These are phyloP conservation scores for Corymbia maculata DNA, from an alignment of 345 rosid species.

Conservation along the genomic window DNA sequence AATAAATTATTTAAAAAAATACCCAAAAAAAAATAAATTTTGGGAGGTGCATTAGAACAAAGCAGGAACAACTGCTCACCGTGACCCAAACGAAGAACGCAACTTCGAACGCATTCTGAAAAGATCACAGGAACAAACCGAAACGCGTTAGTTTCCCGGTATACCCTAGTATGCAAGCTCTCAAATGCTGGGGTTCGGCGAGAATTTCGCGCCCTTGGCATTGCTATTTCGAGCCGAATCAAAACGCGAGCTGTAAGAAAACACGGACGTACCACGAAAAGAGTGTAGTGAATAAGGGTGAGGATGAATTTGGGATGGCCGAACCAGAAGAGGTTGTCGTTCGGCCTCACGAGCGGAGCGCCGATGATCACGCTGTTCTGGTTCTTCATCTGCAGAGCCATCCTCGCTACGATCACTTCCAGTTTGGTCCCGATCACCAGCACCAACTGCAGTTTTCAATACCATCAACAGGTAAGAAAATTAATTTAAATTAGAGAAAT, in stretches of 20 bases:
- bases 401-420: constrained; percentile 44
- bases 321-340: constrained; percentile 55
- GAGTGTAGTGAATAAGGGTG: constrained; percentile 34
- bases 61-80: constrained; percentile 15
- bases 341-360: constrained; percentile 35
- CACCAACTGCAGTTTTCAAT: constrained; percentile 17
- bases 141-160: not conserved
- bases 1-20: not conserved
- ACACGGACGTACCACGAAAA: constrained; percentile 23
- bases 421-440: constrained; percentile 40
- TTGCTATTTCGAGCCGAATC: not conserved
- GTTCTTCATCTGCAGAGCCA: constrained; percentile 36
- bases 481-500: not conserved
- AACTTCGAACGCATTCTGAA: constrained; percentile 74
- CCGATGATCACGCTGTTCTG: constrained; percentile 35
- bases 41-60: not conserved
- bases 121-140: not conserved
- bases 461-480: accelerated
- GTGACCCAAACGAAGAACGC: constrained; percentile 66
- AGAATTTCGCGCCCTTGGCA: not conserved
- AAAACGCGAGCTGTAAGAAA: not conserved
- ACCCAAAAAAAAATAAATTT: not conserved
- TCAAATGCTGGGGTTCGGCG: not conserved
- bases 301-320: constrained; percentile 33
- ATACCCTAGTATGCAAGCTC: not conserved